Conservation (phyloP, 805 yeast genomes). For the Candida easanensis region DNA sequence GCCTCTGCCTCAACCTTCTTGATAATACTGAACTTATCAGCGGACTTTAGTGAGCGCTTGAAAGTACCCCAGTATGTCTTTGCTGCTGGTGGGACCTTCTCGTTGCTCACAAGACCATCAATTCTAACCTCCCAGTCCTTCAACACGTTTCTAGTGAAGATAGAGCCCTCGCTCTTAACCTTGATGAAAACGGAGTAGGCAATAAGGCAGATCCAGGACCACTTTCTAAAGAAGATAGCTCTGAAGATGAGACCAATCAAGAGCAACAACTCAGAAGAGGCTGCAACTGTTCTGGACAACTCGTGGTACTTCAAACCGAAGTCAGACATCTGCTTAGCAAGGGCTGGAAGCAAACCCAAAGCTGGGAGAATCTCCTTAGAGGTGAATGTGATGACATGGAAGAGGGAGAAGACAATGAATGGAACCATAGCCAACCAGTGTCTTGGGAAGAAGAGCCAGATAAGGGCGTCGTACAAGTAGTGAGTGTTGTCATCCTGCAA, state of each 20-base stretch:
- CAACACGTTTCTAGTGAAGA: slow-evolving; percentile 65
- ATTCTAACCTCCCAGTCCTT: slow-evolving; percentile 66
- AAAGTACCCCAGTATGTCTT: slow-evolving; percentile 48
- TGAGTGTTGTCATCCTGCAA: slow-evolving; percentile 68
- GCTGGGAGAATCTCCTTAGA: slow-evolving; percentile 67
- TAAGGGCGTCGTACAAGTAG: slow-evolving; percentile 57
- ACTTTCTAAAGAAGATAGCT: slow-evolving; percentile 55
- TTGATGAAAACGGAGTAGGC: slow-evolving; percentile 65
- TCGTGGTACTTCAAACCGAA: slow-evolving; percentile 58
- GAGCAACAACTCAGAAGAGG: slow-evolving; percentile 51
- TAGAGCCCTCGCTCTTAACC: slow-evolving; percentile 72
- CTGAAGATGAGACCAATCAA: slow-evolving; percentile 46
- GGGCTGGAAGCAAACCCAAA: slow-evolving; percentile 30
- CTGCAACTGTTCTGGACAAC: slow-evolving; percentile 54
- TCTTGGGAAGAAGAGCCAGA: slow-evolving; percentile 56
- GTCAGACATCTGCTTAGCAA: slow-evolving; percentile 32
- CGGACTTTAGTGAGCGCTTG: slow-evolving; percentile 33
- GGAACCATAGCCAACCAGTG: slow-evolving; percentile 62
- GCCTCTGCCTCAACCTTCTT: slow-evolving; percentile 13
- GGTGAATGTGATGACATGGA: slow-evolving; percentile 76
- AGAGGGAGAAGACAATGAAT: slow-evolving; percentile 70
- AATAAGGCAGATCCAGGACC: slow-evolving; percentile 58
- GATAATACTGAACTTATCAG: slow-evolving; percentile 19
- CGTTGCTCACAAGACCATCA: slow-evolving; percentile 54
- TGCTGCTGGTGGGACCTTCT: slow-evolving; percentile 48